A percentile compares a stretch with the other conserved stretches of the same genome.
Evolutionary conservation across 129 eudicot genomes (phyloP).

Genomic region (Pseudognaphalium luteoalbum): DNA sequence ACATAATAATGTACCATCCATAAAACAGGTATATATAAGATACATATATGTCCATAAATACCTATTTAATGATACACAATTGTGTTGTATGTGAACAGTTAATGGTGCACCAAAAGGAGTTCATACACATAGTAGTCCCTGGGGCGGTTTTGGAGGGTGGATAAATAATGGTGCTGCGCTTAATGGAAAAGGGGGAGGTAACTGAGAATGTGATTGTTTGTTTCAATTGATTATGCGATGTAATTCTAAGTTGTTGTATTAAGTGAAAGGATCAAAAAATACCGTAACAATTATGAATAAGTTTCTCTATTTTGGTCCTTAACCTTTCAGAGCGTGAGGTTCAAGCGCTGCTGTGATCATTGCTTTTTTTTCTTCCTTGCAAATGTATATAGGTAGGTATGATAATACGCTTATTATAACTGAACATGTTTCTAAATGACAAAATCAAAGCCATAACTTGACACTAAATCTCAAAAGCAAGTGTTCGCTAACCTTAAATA

Average conservation of each 20-base stretch:
- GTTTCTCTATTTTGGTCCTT: background rate
- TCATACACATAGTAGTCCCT: background rate
- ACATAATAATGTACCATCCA: background rate
- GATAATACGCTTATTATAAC: background rate
- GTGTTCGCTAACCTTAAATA: background rate
- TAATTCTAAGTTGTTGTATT: background rate
- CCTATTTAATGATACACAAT: background rate
- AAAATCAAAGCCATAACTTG: background rate
- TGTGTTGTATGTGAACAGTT: background rate
- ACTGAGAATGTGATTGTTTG: background rate
- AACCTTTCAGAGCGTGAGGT: background rate
- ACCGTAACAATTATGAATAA: background rate
- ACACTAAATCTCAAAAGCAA: background rate
- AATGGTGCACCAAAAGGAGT: background rate
- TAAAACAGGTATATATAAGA: background rate
- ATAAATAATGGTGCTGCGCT: background rate
- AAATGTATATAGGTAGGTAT: too few species aligned
- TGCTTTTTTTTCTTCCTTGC: too few species aligned
- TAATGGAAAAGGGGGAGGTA: conserved; percentile 5
- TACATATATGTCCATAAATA: background rate
- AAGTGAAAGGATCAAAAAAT: background rate
- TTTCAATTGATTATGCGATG: background rate
- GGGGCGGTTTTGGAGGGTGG: background rate
- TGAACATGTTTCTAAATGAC: background rate
- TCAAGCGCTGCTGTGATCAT: background rate